Evolutionary conservation across 148 eudicot genomes (phyloP).

Genomic region (Rhododendron kiyosumense): DNA sequence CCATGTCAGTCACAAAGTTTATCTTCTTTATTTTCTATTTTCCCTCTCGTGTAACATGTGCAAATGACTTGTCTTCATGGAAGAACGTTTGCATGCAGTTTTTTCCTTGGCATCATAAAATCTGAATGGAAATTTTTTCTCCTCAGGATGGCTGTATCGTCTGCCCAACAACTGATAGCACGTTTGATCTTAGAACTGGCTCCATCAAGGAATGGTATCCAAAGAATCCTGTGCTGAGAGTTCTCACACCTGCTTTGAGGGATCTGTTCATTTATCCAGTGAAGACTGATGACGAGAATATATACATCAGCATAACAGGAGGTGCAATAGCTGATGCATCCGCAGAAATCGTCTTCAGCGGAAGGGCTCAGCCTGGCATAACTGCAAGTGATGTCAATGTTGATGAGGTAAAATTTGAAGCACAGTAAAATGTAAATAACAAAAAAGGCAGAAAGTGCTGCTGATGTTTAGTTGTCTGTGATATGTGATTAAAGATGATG

Average conservation of each 20-base stretch:
- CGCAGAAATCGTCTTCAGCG: constrained; percentile 89
- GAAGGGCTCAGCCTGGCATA: constrained; percentile 89
- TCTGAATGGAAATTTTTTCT: neutral
- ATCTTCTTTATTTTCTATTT: neutral
- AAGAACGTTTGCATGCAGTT: neutral
- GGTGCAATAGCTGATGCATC: constrained; percentile 44
- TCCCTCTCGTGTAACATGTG: neutral
- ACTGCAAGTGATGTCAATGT: constrained; percentile 84
- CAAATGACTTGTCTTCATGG: neutral
- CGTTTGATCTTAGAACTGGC: constrained; percentile 83
- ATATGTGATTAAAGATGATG: neutral
- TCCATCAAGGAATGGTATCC: constrained; percentile 91
- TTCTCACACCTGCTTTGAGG: constrained; percentile 82
- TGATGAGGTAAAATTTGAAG: constrained; percentile 60
- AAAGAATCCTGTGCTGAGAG: constrained; percentile 81
- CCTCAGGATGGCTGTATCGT: constrained; percentile 91
- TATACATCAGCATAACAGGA: constrained; percentile 65
- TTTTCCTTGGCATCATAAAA: neutral
- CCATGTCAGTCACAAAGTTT: neutral
- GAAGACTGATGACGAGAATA: constrained; percentile 71
- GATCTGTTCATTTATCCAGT: constrained; percentile 64
- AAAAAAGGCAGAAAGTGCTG: neutral
- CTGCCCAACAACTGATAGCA: constrained; percentile 95
- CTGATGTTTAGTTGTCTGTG: neutral
- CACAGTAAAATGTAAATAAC: neutral